Evolutionary conservation across 192 early-diverging fungal genomes (phyloP).

Genomic region (Cetraspora pellucida): DNA sequence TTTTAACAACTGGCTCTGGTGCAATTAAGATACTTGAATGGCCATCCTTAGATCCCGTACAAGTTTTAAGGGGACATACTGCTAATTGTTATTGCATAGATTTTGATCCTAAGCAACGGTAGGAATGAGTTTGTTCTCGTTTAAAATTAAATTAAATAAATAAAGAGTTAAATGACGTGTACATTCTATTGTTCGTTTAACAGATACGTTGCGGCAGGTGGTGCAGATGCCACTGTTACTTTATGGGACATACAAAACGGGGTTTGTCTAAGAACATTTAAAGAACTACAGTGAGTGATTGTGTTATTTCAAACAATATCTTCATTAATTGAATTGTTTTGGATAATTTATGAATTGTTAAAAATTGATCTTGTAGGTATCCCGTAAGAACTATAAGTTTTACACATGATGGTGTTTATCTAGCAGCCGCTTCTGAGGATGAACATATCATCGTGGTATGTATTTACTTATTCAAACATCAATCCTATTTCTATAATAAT

Average conservation of each 20-base stretch:
- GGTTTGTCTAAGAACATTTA: conserved; percentile 67
- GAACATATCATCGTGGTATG: conserved; percentile 76
- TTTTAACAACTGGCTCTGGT: conserved; percentile 77
- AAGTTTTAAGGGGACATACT: conserved; percentile 69
- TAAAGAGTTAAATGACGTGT: neutral
- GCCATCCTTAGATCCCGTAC: conserved; percentile 59
- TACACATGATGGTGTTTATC: conserved; percentile 74
- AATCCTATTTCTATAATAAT: conserved; percentile 1
- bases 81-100: conserved; percentile 82
- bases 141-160: too few relatives aligned
- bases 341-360: neutral
- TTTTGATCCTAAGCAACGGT: conserved; percentile 73
- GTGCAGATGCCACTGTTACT: conserved; percentile 72
- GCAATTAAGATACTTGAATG: conserved; percentile 70
- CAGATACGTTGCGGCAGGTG: conserved; percentile 79
- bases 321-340: neutral
- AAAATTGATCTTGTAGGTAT: conserved; percentile 53
- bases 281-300: conserved; percentile 60
- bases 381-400: conserved; percentile 80
- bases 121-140: conserved; percentile 13
- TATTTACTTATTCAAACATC: neutral
- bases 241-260: conserved; percentile 76
- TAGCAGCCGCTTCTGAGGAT: conserved; percentile 80
- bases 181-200: neutral
- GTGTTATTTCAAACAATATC: neutral